These are phyloP conservation scores for Bondarzewia mesenterica DNA, from an alignment of 1,284 basidiomycete genomes.

Conservation along the genomic window DNA sequence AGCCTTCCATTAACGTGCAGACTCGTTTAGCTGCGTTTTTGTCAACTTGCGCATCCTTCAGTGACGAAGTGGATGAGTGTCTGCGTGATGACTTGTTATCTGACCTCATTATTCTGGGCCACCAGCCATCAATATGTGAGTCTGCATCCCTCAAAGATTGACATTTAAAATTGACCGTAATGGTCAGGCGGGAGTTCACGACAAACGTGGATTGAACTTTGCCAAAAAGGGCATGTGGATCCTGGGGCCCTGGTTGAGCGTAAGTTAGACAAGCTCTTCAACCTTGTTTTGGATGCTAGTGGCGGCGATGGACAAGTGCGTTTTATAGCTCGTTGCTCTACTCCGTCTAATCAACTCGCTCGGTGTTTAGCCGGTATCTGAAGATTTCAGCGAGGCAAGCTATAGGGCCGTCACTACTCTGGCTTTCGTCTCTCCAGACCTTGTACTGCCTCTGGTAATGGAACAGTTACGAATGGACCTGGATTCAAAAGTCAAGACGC, in stretches of 20 bases:
- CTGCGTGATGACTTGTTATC: constrained; percentile 39
- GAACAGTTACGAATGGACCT: constrained; percentile 61
- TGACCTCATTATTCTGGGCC: constrained; percentile 60
- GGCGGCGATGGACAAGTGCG: constrained; percentile 32
- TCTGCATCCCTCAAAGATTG: no score
- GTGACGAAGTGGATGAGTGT: constrained; percentile 27
- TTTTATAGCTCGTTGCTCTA: no score
- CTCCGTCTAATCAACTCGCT: no score
- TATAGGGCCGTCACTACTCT: constrained; percentile 73
- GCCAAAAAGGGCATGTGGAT: constrained; percentile 60
- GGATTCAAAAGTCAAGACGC: constrained; percentile 46
- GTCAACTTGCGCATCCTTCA: constrained; percentile 37
- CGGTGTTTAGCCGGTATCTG: constrained; percentile 20
- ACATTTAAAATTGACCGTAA: no score
- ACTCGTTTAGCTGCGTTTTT: constrained; percentile 42
- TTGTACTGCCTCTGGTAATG: constrained; percentile 63
- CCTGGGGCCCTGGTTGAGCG: constrained; percentile 53
- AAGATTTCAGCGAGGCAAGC: constrained; percentile 54
- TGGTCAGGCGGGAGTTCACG: constrained; percentile 46
- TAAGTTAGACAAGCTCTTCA: constrained; percentile 43
- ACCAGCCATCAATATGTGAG: constrained; percentile 64
- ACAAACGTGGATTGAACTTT: constrained; percentile 79
- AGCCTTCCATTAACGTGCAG: constrained; percentile 34
- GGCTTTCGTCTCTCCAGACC: constrained; percentile 68
- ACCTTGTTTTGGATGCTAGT: constrained; percentile 39